Percentiles rank a stretch among this genome's conserved stretches.
phyloP scores from a whole-genome alignment of 306 rosid species.

The Dicorynia guianensis region DNA sequence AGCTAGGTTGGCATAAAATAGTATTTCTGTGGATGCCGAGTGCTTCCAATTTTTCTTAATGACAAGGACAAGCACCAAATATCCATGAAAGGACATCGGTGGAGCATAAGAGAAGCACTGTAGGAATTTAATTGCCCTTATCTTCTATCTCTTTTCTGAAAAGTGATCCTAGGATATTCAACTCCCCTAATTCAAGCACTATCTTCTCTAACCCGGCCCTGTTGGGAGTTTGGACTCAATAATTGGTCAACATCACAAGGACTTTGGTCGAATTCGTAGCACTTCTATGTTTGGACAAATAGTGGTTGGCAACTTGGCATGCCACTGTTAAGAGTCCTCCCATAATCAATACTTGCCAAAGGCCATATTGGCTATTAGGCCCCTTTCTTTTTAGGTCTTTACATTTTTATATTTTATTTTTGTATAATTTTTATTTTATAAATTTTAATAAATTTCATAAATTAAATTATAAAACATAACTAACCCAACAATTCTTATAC shows the following conservation, averaged over 20 bases:
- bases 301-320: too few species aligned
- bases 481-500: too few species aligned
- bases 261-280: neutral
- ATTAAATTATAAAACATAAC: too few species aligned
- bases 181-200: conserved; percentile 36
- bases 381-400: too few species aligned
- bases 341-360: too few species aligned
- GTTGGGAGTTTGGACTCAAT: conserved; percentile 30
- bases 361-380: too few species aligned
- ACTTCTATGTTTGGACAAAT: too few species aligned
- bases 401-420: too few species aligned
- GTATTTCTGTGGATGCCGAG: conserved; percentile 49
- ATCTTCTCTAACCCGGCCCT: conserved; percentile 33
- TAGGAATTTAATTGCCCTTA: conserved; percentile 34
- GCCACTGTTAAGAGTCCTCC: too few species aligned
- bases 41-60: conserved; percentile 57
- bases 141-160: conserved; percentile 21
- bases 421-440: too few species aligned
- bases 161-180: conserved; percentile 37
- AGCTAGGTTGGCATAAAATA: conserved; percentile 62
- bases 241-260: conserved; percentile 35
- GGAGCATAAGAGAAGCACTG: conserved; percentile 62
- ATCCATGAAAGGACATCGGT: conserved; percentile 60
- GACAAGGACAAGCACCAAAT: conserved; percentile 77
- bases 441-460: too few species aligned